A percentile compares a stretch with the other conserved stretches of the same genome.
Conservation (phyloP, 345 rosid genomes). For the Eucalyptus shirleyi region DNA sequence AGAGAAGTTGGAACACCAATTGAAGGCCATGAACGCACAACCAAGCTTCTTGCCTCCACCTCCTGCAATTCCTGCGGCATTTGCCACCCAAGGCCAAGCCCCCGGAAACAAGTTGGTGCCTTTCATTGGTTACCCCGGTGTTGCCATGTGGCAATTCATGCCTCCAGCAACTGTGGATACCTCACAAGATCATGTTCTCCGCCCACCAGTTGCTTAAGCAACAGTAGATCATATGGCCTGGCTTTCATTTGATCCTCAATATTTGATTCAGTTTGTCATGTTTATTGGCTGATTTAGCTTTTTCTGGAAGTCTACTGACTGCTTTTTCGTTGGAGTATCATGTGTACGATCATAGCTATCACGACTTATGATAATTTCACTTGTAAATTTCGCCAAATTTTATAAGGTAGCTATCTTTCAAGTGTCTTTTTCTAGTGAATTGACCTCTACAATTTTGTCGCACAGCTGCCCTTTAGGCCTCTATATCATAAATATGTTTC, state of each 20-base stretch:
- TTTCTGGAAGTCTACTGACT: constrained; percentile 7
- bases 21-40: constrained; percentile 16
- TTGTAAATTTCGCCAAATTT: constrained; percentile 45
- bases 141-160: constrained; percentile 54
- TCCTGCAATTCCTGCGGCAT: constrained; percentile 21
- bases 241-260: constrained; percentile 16
- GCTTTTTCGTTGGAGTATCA: constrained; percentile 20
- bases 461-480: neutral
- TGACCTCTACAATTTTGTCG: neutral
- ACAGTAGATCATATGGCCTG: constrained; percentile 7
- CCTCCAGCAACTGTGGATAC: constrained; percentile 43
- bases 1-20: constrained; percentile 46
- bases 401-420: neutral
- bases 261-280: constrained; percentile 19
- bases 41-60: constrained; percentile 30
- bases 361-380: constrained; percentile 9
- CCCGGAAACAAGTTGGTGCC: constrained; percentile 37
- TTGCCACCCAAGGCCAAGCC: constrained; percentile 24
- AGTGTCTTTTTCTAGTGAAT: neutral
- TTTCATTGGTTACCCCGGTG: constrained; percentile 36
- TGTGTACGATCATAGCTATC: neutral
- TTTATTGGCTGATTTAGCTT: neutral
- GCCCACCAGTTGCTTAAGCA: constrained; percentile 53
- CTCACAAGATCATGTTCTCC: constrained; percentile 43
- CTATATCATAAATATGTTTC: neutral